Evolutionary conservation across 2,329 filamentous ascomycete species (phyloP), one percentile per base, ranked within the genome.

Genomic region (Aspergillus sp.): DNA sequence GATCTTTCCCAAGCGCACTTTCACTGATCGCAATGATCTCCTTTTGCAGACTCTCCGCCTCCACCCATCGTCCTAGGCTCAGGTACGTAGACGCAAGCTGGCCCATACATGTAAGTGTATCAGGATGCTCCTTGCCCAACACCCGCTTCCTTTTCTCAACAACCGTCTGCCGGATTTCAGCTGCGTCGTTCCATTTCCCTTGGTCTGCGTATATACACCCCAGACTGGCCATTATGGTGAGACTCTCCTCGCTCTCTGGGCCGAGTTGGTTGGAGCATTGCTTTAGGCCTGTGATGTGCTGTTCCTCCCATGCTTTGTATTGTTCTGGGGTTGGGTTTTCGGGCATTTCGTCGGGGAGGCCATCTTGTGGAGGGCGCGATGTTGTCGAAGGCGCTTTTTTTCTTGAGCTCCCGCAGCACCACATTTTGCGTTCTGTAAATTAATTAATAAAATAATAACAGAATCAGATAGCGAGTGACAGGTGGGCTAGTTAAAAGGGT

Each of bases 361-460:
- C 20, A 37, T 30, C 27, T 30, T 9, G 27, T 30, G 27, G 24
- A 20, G 20, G 20, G 3, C 20, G 20, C 7, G 24, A 24, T 30
- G 27, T 0, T 9, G 3, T 30, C 4, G 27, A 1, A 30, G 27
- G 8, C 2, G 27, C 8, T 11, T 30, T 11, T 9, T 30, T 30
- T 11, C 27, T 30, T 30, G 27, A 30, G 27, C 27, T 30, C 1
- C 3, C 9, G 9, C 27, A 30, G 3, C 27, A 30, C 27, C 8
- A 11, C 27, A 30, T 30, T 30, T 4, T 30, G 1, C 4, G 8
- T 11, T 30, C 1, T 11, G 27, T 4, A 3, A 4, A 6, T 9
- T 11, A 4, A 30, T 0, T 3, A 30, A 30, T 0, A 30, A 9
- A 9, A 30, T 11, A 4, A 12, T 11, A 11, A 4, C 11, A n/a